phyloP scores from a whole-genome alignment of 2,329 filamentous ascomycete genomes.

The Fusarium brevicatenulatum region DNA sequence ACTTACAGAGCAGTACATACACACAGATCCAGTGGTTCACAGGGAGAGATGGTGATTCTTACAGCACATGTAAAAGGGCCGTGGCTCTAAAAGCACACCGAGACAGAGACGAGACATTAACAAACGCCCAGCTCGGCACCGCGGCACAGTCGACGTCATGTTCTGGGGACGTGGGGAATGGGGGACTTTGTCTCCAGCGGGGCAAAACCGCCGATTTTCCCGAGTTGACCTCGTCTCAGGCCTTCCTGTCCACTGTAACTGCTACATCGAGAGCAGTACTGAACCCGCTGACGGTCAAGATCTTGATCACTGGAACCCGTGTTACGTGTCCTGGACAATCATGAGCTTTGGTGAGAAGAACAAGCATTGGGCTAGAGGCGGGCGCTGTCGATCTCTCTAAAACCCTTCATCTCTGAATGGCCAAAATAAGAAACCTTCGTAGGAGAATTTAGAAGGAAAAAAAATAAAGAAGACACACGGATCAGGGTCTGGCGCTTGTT shows the following conservation, averaged over 20 bases:
- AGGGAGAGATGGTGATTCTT: not conserved
- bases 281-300: not conserved
- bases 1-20: not conserved
- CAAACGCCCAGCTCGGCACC: constrained; percentile 37
- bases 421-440: constrained; percentile 3
- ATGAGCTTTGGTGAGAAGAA: not conserved
- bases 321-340: constrained; percentile 9
- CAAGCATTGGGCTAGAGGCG: constrained; percentile 10
- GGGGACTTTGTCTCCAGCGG: constrained; percentile 17
- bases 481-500: constrained; percentile 24
- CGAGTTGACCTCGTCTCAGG: constrained; percentile 32
- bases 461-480: constrained; percentile 16
- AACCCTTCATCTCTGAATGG: constrained; percentile 22
- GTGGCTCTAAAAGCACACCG: constrained; percentile 27
- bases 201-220: constrained; percentile 43
- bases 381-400: constrained; percentile 24
- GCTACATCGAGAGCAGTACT: not conserved
- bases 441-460: not conserved
- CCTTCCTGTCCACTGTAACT: constrained; percentile 3
- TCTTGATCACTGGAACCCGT: constrained; percentile 9
- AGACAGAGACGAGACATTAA: constrained; percentile 25
- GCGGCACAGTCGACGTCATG: constrained; percentile 45
- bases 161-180: constrained; percentile 38
- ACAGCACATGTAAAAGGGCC: not conserved
- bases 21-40: constrained; percentile 1